Percentiles rank a stretch among this genome's conserved stretches.
These are phyloP conservation scores for Nothomitra cinnamomea DNA, from an alignment of 2,329 filamentous ascomycete species.

Conservation along the genomic window DNA sequence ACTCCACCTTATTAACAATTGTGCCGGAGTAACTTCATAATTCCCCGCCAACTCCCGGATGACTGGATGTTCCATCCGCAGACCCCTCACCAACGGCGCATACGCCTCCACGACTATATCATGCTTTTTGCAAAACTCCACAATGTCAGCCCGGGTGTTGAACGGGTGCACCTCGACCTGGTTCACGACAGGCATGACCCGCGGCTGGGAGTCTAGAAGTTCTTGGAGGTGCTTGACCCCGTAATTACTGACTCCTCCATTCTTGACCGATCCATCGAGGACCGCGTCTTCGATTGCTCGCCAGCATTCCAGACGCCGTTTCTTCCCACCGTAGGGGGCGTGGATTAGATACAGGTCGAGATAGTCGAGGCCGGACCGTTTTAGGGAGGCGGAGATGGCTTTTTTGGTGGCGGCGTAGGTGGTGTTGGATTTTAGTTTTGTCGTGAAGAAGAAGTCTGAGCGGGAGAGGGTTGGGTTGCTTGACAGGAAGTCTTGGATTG, in stretches of 20 bases:
- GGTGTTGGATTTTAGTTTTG: slow-evolving; percentile 53
- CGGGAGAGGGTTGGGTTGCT: slow-evolving; percentile 31
- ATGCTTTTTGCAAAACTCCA: slow-evolving; percentile 45
- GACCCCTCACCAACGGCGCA: slow-evolving; percentile 54
- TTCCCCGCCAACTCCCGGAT: slow-evolving; percentile 46
- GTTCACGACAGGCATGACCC: slow-evolving; percentile 51
- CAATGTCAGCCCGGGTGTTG: slow-evolving; percentile 43
- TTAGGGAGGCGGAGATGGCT: slow-evolving; percentile 48
- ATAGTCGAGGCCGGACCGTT: slow-evolving; percentile 51
- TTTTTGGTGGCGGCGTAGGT: slow-evolving; percentile 50
- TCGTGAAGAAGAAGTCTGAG: slow-evolving; percentile 58
- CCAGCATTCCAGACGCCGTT: slow-evolving; percentile 56
- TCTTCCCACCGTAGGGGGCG: slow-evolving; percentile 57
- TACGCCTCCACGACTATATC: slow-evolving; percentile 63
- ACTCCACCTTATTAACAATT: slow-evolving; percentile 63
- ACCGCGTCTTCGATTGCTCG: slow-evolving; percentile 61
- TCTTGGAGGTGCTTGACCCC: slow-evolving; percentile 31
- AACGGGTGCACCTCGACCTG: slow-evolving; percentile 75
- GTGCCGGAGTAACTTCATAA: slow-evolving; percentile 53
- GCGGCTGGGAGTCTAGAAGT: slow-evolving; percentile 33
- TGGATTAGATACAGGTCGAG: slow-evolving; percentile 69
- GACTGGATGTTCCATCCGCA: slow-evolving; percentile 50
- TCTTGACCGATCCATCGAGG: slow-evolving; percentile 49
- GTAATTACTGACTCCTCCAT: slow-evolving; percentile 63
- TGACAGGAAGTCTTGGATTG: slow-evolving; percentile 28